Evolutionary conservation across 495 filamentous ascomycete genomes (phyloP), one percentile per base, ranked within the genome.

Genomic region (Aspergillus homomorphus): DNA sequence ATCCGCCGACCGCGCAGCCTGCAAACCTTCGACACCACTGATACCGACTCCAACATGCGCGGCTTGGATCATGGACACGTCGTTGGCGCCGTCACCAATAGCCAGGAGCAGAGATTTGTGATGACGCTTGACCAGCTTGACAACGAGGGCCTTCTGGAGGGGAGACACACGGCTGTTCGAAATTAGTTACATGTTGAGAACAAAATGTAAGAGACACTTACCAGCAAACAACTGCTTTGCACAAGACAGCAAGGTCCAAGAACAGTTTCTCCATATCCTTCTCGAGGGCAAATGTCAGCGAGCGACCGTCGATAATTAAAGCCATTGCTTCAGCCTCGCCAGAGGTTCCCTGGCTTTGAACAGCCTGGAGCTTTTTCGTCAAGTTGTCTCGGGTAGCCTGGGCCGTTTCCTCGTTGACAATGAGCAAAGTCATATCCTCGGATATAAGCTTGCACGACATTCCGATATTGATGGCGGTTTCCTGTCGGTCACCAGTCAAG

Each of bases 361-460:
- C 89, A 43, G 92, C 95, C 59, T 90, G 86, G 8, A 97, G 77
- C 64, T 99, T 99, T 80, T 96, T 97, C 53, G 89, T 80, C 41
- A 99, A 71, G 63, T 92, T 96, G 53, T 92, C 87, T 38, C 89
- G 77, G 2, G 95, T 98, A 16, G 84, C 88, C 23, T 75, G 72
- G 10, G 89, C 75, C 26, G 67, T 82, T 53, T 96, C 92, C 67
- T 99, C 93, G 64, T 99, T 99, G 66, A 99, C 81, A 68, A 99
- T 96, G 53, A 99, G 78, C 14, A 99, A 80, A 56, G 92, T 96
- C 95, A 99, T 99, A 61, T 99, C 95, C 71, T 99, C 95, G 49
- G 91, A 96, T 46, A 99, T 91, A 22, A 99, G 81, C 77, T 97
- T 98, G 74, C 95, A 99, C 66, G 91, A 96, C 95, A 99, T 99